Conservation (phyloP, 2,329 filamentous ascomycete genomes). For the Chaetomium globosum region DNA sequence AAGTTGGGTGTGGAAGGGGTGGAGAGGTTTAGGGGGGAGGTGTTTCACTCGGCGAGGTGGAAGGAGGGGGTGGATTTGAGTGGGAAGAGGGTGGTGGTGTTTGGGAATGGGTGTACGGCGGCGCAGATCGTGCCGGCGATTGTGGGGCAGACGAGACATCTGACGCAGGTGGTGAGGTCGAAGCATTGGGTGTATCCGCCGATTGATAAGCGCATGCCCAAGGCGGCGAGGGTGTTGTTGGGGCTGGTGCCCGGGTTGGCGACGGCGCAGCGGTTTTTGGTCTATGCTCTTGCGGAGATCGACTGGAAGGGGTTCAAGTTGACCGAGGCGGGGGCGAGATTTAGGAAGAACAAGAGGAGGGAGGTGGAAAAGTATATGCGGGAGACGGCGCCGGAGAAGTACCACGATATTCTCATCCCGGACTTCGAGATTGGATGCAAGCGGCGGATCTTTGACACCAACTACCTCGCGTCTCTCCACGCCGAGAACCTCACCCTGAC, state of each 20-base stretch:
- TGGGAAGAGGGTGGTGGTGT: constrained; percentile 42
- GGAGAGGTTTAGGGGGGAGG: constrained; percentile 39
- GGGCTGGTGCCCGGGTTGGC: constrained; percentile 51
- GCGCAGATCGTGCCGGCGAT: constrained; percentile 44
- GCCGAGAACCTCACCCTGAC: constrained; percentile 52
- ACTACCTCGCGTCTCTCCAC: constrained; percentile 58
- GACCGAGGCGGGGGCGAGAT: constrained; percentile 43
- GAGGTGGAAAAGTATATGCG: constrained; percentile 48
- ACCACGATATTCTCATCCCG: constrained; percentile 63
- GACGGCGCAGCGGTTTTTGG: constrained; percentile 46
- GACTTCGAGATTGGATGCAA: constrained; percentile 67
- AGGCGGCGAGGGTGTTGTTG: constrained; percentile 43
- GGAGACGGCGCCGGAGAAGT: constrained; percentile 57
- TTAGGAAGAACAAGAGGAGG: constrained; percentile 45
- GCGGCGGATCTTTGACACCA: constrained; percentile 61
- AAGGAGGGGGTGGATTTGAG: constrained; percentile 32
- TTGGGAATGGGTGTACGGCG: constrained; percentile 45
- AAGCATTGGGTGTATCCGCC: constrained; percentile 50
- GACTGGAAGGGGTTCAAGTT: constrained; percentile 45
- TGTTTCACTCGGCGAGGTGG: constrained; percentile 44
- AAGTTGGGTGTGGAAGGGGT: constrained; percentile 41
- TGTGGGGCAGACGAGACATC: constrained; percentile 40
- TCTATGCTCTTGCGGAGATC: constrained; percentile 46
- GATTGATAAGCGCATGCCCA: constrained; percentile 35
- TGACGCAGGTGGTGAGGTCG: constrained; percentile 49